Evolutionary conservation across 306 rosid species (phyloP).

Genomic region (Castanea crenata): DNA sequence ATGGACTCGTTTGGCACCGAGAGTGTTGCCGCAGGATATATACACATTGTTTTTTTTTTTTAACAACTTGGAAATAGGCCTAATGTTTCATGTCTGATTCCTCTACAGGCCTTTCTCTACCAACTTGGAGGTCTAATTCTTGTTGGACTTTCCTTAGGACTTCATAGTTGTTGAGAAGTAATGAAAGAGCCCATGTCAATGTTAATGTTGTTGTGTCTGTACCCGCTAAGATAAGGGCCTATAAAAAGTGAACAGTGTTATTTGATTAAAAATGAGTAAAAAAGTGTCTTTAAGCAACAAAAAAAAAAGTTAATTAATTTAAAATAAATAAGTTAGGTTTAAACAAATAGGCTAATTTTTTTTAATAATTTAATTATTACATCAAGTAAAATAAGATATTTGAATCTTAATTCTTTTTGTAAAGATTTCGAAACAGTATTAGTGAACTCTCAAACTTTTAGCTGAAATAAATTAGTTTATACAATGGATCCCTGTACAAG

Average conservation of each 20-base stretch:
- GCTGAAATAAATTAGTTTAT: too few species aligned
- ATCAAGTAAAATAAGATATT: too few species aligned
- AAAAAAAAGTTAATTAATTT: too few species aligned
- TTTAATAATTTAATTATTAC: too few species aligned
- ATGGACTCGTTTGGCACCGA: conserved; percentile 7
- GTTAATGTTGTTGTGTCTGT: conserved; percentile 7
- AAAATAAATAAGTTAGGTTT: too few species aligned
- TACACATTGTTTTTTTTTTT: conserved; percentile 26
- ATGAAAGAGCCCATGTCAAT: conserved; percentile 16
- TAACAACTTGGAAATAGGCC: conserved; percentile 21
- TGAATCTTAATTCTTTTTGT: too few species aligned
- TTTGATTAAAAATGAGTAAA: too few species aligned
- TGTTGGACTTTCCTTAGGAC: conserved; percentile 1
- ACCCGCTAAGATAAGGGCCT: conserved; percentile 4
- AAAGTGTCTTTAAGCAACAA: too few species aligned
- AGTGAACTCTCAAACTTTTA: too few species aligned
- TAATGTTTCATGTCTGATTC: conserved; percentile 27
- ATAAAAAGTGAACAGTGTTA: not conserved
- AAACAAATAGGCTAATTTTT: too few species aligned
- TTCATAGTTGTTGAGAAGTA: conserved; percentile 11
- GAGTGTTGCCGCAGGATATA: conserved; percentile 32
- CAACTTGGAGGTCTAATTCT: conserved; percentile 15
- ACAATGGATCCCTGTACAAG: too few species aligned
- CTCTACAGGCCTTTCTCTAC: conserved; percentile 18
- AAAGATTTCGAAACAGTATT: too few species aligned